A percentile compares a stretch with the other conserved stretches of the same genome.
These are phyloP conservation scores for Houttuynia cordata DNA, from an alignment of 164 flowering plant species.

Conservation along the genomic window DNA sequence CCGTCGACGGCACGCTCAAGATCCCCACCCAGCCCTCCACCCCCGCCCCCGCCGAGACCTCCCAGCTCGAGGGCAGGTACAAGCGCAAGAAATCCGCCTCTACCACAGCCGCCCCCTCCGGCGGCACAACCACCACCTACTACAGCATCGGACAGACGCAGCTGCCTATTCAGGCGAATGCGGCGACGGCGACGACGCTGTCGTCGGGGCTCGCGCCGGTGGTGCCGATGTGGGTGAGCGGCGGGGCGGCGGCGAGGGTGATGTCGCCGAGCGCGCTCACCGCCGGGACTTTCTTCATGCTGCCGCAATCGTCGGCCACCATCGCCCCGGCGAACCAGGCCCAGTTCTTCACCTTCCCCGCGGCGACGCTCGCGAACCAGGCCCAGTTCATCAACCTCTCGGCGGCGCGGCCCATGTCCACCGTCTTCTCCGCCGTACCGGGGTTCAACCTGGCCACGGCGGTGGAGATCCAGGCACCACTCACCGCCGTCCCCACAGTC, in stretches of 20 bases:
- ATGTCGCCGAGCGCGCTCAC: slow-evolving; percentile 25
- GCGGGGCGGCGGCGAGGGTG: slow-evolving; percentile 10
- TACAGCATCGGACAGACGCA: background rate
- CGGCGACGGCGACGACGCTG: slow-evolving; percentile 4
- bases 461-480: slow-evolving; percentile 8
- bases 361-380: slow-evolving; percentile 4
- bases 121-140: background rate
- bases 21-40: slow-evolving; percentile 27
- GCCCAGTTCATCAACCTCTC: slow-evolving; percentile 20
- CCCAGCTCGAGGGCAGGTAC: slow-evolving; percentile 15
- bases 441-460: slow-evolving; percentile 6
- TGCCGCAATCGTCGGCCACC: slow-evolving; percentile 26
- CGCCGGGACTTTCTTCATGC: slow-evolving; percentile 23
- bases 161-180: slow-evolving; percentile 1
- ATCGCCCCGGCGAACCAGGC: slow-evolving; percentile 30
- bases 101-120: background rate
- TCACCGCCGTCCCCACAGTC: background rate
- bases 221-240: slow-evolving; percentile 45
- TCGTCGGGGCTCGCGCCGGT: slow-evolving; percentile 32
- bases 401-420: slow-evolving; percentile 18
- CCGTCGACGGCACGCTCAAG: slow-evolving; percentile 33
- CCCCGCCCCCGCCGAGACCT: background rate
- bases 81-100: slow-evolving; percentile 22
- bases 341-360: slow-evolving; percentile 34
- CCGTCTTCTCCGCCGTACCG: slow-evolving; percentile 17